Evolutionary conservation across 2,329 filamentous ascomycete genomes (phyloP), one percentile per base, ranked within the genome.

Genomic region (Botryotinia convoluta): DNA sequence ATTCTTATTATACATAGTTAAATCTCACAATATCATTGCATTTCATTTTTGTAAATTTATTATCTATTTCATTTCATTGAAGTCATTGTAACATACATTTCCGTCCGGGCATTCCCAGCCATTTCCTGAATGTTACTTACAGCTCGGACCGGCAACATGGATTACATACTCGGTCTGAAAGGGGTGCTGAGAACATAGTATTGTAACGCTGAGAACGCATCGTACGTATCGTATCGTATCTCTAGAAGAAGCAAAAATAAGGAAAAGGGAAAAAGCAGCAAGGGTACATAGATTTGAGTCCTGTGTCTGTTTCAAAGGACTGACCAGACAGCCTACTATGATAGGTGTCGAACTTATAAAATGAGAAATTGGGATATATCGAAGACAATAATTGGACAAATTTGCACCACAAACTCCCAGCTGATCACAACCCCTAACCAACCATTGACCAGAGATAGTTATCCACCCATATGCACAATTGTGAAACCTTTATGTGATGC

Each of bases 321-420:
- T 48, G 62, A 26, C 8, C 62, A 48, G 20, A 44, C 42, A 44
- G n/a, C 39, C 35, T 39, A 37, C 35, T 26, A n/a, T 37, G 37
- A 12, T n/a, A 42, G 12, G 26, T 22, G 20, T 39, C 35, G 37
- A 57, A 26, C 45, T 37, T 57, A 1, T 65, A 29, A 37, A 42
- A 32, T 18, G 65, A 18, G 18, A n/a, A 68, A 26, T 18, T 54
- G 48, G 48, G 65, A 68, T 68, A 68, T 68, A 68, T 57, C 48
- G 10, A 68, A 32, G 48, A 57, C 65, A 44, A 32, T 16, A 42
- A 8, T 42, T 8, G 20, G 42, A 57, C 35, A 68, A 16, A 42
- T 39, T 57, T 68, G 65, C 65, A 57, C 70, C 61, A 35, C 20
- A 35, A 72, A 72, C 70, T 72, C 70, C 70, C 7, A 35, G 29